Evolutionary conservation across 345 rosid genomes (phyloP), one percentile per base, ranked within the genome.

Genomic region (Durio zibethinus): DNA sequence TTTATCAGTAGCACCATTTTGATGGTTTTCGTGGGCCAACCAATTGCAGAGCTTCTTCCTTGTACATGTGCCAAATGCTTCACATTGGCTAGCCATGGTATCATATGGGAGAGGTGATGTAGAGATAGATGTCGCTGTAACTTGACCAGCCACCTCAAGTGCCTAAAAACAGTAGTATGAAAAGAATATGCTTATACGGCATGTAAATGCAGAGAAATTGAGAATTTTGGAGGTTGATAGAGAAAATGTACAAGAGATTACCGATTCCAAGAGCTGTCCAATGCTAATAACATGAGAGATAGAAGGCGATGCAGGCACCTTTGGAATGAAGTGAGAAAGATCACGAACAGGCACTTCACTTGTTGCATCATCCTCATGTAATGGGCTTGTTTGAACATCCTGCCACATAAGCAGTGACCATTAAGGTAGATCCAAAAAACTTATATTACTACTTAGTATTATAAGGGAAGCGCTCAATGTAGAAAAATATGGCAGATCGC

Each of bases 71-170:
- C 98, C 97, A 69, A 92, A 88, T 52, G 97, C 92, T 87, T 96
- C 98, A 18, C 99, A 96, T 36, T 86, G 94, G 78, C 86, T 89
- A 36, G 97, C 81, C 97, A 91, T 86, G 72, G 97, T 80, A 73
- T 91, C 82, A 48, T 86, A 96, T 48, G 99, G 97, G 67, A 96
- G 95, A 2, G 97, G 98, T 6, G 98, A 95, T 43, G 90, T 87
- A 57, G 97, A 89, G 80, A 91, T 82, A n/a, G 93, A 80, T 75
- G 92, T 85, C 74, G 89, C 95, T 20, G 93, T 97, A 72, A 96
- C 98, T 86, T 92, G 95, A 82, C 99, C 95, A 45, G 98, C 99
- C 36, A 92, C 97, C 88, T 88, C 90, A 50, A 93, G 97, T 4
- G 99, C 97, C 98, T 96, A 87, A 56, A 81, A 81, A 35, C 78